Conservation (phyloP, 2,329 filamentous ascomycete species). For the Bretziella fagacearum region DNA sequence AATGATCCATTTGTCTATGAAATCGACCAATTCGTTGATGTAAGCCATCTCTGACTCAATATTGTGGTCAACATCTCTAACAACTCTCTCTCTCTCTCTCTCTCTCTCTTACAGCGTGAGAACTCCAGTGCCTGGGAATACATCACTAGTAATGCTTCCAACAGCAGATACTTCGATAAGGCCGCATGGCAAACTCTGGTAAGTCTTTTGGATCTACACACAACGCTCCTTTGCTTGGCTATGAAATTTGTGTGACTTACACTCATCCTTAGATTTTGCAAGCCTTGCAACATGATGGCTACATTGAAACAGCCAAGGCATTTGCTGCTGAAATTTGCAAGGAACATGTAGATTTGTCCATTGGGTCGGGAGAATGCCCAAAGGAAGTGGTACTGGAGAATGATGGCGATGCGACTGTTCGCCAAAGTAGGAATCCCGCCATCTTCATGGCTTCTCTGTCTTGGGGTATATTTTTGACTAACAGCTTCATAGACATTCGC, state of each 20-base stretch:
- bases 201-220: not conserved
- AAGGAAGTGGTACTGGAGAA: conserved; percentile 50
- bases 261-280: conserved; percentile 35
- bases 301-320: conserved; percentile 77
- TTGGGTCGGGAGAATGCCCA: conserved; percentile 34
- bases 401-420: conserved; percentile 69
- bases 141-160: not conserved
- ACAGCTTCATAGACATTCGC: conserved; percentile 67
- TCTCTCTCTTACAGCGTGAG: no score
- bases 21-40: conserved; percentile 72
- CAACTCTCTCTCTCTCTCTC: no score
- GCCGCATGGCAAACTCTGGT: not conserved
- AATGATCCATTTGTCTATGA: conserved; percentile 43
- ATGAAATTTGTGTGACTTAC: not conserved
- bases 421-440: no score
- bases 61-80: not conserved
- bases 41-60: conserved; percentile 25
- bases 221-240: not conserved
- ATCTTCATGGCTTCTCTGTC: no score
- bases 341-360: conserved; percentile 53
- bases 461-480: no score
- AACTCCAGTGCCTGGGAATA: not conserved
- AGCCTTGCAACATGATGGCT: conserved; percentile 87
- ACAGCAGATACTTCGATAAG: not conserved
- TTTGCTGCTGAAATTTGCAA: conserved; percentile 68